Percentiles rank a stretch among this genome's conserved stretches.
phyloP scores from a whole-genome alignment of 306 rosid genomes.

The Corylus avellana region DNA sequence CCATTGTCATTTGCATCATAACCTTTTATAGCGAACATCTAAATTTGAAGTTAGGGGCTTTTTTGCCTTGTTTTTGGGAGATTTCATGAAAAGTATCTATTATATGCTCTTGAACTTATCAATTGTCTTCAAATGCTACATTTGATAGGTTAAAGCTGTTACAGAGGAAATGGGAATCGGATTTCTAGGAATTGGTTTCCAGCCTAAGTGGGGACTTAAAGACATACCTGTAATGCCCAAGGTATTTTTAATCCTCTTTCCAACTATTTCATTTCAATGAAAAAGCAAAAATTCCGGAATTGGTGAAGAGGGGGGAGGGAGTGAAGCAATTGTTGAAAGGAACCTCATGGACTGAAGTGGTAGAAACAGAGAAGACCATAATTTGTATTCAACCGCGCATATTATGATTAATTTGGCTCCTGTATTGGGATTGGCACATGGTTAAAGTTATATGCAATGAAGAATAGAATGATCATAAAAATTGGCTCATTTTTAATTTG shows the following conservation, averaged over 20 bases:
- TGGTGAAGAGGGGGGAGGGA: background rate
- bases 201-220: conserved; percentile 87
- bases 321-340: conserved; percentile 1
- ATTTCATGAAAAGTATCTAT: background rate
- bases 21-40: background rate
- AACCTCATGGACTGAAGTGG: conserved; percentile 5
- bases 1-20: conserved; percentile 4
- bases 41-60: background rate
- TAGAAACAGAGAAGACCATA: background rate
- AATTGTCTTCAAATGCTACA: conserved; percentile 14
- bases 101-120: conserved; percentile 11
- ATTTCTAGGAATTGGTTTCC: conserved; percentile 97
- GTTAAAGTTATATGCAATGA: background rate
- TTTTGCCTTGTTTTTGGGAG: conserved; percentile 5
- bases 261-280: conserved; percentile 1
- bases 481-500: background rate
- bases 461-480: background rate
- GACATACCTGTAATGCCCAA: conserved; percentile 98
- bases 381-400: no score
- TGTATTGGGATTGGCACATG: background rate
- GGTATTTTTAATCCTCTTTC: conserved; percentile 46
- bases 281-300: background rate
- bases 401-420: background rate
- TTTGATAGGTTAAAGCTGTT: conserved; percentile 85
- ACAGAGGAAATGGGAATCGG: conserved; percentile 99